Evolutionary conservation across 352 stramenopile genomes (phyloP).

Genomic region (Phytophthora niederhauseri): DNA sequence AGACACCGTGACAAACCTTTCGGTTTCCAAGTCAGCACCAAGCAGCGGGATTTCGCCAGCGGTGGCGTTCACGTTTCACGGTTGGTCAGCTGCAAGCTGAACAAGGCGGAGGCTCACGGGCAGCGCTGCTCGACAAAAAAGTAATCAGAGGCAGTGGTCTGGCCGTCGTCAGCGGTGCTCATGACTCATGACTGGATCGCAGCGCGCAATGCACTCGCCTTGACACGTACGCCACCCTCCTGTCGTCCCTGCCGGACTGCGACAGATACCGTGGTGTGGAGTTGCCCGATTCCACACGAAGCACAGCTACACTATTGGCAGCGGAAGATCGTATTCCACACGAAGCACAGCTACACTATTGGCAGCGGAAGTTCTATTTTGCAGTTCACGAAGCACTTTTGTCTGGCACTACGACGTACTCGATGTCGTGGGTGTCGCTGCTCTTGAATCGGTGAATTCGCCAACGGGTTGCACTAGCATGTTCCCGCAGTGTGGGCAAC

Average conservation of each 20-base stretch:
- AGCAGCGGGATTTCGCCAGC: neutral
- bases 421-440: constrained; percentile 6
- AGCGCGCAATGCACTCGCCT: constrained; percentile 5
- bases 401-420: neutral
- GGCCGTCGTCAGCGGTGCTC: constrained; percentile 14
- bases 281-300: no score
- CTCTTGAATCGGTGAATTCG: constrained; percentile 5
- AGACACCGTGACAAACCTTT: neutral
- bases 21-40: neutral
- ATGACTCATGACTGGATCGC: constrained; percentile 18
- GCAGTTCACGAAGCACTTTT: no score
- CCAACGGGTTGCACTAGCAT: constrained; percentile 39
- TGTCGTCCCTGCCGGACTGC: neutral
- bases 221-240: constrained; percentile 5
- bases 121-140: constrained; percentile 30
- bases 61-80: neutral
- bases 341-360: no score
- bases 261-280: no score
- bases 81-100: constrained; percentile 2
- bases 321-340: neutral
- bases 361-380: no score
- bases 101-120: constrained; percentile 5
- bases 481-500: constrained; percentile 70
- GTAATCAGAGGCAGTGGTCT: constrained; percentile 28
- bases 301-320: neutral